phyloP scores from a whole-genome alignment of 2,329 filamentous ascomycete genomes.

The Nannizzia gypsea region DNA sequence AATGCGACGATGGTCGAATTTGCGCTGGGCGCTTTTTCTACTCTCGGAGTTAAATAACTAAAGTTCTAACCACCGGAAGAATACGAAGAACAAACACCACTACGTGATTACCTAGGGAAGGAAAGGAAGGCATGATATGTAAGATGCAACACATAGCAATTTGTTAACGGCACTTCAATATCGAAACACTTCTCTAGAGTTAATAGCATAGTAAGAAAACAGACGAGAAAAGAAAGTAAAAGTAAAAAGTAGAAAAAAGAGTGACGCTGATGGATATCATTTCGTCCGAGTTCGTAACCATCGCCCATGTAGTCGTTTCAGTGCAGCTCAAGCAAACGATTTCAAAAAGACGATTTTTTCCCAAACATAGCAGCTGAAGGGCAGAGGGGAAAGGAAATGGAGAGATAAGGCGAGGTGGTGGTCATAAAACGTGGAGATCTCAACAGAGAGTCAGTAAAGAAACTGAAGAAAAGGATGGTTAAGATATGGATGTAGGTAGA shows the following conservation, averaged over 20 bases:
- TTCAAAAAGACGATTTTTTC: not conserved
- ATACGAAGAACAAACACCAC: no score
- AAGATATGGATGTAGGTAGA: not conserved
- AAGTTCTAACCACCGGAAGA: not conserved
- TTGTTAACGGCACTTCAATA: not conserved
- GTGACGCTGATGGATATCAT: slow-evolving; percentile 1
- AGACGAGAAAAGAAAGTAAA: not conserved
- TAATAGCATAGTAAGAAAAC: not conserved
- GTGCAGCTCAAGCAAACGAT: not conserved
- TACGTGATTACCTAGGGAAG: no score
- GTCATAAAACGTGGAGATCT: not conserved
- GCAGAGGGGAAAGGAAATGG: not conserved
- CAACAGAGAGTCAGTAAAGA: not conserved
- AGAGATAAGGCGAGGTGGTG: not conserved
- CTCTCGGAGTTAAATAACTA: not conserved
- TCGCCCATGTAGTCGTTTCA: slow-evolving; percentile 5
- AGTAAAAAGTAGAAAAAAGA: not conserved
- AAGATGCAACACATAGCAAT: not conserved
- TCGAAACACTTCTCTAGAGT: slow-evolving; percentile 2
- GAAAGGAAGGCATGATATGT: not conserved
- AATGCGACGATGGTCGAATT: no score
- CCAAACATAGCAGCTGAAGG: not conserved
- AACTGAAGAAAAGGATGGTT: not conserved
- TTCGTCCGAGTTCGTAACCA: slow-evolving; percentile 3
- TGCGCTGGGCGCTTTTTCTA: not conserved